phyloP scores from a whole-genome alignment of 345 rosid species.

The Arabis hirsuta region DNA sequence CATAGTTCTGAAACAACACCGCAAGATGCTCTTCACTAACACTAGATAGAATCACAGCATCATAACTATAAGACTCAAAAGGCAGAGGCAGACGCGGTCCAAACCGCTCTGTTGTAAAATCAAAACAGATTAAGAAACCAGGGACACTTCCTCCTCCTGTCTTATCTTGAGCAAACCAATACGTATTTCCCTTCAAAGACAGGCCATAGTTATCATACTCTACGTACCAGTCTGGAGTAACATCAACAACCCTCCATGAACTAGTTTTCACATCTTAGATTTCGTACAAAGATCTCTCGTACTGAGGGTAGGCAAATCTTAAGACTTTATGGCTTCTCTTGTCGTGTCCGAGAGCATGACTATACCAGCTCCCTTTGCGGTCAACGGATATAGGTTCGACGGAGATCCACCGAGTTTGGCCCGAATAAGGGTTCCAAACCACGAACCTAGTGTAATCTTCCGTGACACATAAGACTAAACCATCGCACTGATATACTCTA shows the following conservation, averaged over 20 bases:
- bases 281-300: too few relatives aligned
- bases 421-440: conserved; percentile 19
- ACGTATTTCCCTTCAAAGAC: neutral
- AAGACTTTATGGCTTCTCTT: neutral
- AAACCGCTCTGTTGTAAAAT: conserved; percentile 8
- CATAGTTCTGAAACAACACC: neutral
- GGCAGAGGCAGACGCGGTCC: conserved; percentile 3
- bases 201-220: neutral
- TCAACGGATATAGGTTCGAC: neutral
- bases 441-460: conserved; percentile 8
- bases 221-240: neutral
- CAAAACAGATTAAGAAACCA: conserved; percentile 14
- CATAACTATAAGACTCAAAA: neutral
- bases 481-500: conserved; percentile 3
- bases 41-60: neutral
- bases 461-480: conserved; percentile 18
- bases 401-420: neutral
- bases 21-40: conserved; percentile 16
- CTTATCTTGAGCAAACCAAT: neutral
- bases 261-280: neutral
- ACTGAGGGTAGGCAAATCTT: conserved; percentile 9
- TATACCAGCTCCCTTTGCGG: too few relatives aligned
- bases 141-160: neutral
- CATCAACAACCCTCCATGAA: conserved; percentile 23
- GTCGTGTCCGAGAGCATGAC: conserved; percentile 1